Conservation (phyloP, 2,329 filamentous ascomycete species). For the Exophiala aquamarina region DNA sequence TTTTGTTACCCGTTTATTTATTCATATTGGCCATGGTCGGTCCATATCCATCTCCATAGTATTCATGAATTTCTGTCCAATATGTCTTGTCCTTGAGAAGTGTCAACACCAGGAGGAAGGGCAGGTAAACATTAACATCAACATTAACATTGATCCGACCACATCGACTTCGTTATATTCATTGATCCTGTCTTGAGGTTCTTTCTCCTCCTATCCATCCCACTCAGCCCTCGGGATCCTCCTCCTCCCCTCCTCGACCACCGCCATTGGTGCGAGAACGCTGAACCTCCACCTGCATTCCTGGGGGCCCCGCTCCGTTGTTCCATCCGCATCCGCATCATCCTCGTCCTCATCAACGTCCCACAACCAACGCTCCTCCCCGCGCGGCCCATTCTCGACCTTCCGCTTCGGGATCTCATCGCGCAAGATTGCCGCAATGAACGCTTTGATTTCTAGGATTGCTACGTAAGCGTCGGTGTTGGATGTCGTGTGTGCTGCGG, state of each 20-base stretch:
- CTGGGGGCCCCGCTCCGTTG: neutral
- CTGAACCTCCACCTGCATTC: constrained; percentile 4
- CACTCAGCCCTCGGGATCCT: constrained; percentile 5
- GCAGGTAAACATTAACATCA: too few relatives aligned
- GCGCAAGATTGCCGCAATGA: constrained; percentile 20
- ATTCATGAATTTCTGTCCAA: too few relatives aligned
- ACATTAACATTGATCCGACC: too few relatives aligned
- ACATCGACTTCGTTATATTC: too few relatives aligned
- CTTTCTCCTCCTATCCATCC: too few relatives aligned
- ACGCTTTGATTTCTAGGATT: constrained; percentile 15
- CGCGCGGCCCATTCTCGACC: constrained; percentile 4
- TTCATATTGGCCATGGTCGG: too few relatives aligned
- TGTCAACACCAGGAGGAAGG: too few relatives aligned
- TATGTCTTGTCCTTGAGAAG: too few relatives aligned
- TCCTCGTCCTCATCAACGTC: constrained; percentile 9
- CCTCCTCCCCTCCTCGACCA: constrained; percentile 14
- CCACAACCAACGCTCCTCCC: constrained; percentile 24
- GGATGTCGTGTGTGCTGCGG: constrained; percentile 22
- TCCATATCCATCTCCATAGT: too few relatives aligned
- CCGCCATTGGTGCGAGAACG: constrained; percentile 12
- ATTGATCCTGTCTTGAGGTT: too few relatives aligned
- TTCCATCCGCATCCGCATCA: neutral
- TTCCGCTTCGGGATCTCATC: constrained; percentile 13
- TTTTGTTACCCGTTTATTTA: too few relatives aligned
- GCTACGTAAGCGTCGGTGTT: constrained; percentile 21